phyloP scores from a whole-genome alignment of 805 yeast species.

The Schwanniomyces pseudopolymorphus region DNA sequence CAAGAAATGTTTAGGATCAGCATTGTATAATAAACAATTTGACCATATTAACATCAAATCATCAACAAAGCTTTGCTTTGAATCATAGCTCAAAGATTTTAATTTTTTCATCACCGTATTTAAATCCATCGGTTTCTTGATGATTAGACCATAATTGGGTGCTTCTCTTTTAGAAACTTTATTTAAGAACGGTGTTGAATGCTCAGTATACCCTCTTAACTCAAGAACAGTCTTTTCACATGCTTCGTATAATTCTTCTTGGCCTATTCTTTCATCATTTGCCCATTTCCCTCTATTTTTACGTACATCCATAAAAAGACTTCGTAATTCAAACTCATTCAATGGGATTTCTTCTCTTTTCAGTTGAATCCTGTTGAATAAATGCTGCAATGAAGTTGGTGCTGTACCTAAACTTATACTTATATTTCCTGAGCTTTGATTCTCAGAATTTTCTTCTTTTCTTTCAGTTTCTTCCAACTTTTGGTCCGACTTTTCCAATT shows the following conservation, averaged over 20 bases:
- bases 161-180: slow-evolving; percentile 98
- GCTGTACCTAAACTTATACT: slow-evolving; percentile 39
- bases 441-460: slow-evolving; percentile 7
- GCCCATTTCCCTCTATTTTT: slow-evolving; percentile 98
- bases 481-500: slow-evolving; percentile 77
- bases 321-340: slow-evolving; percentile 80
- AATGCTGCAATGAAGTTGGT: slow-evolving; percentile 61
- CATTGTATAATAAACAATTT: slow-evolving; percentile 87
- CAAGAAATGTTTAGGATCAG: slow-evolving; percentile 90
- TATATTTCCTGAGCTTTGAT: slow-evolving; percentile 17
- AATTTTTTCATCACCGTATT: slow-evolving; percentile 91
- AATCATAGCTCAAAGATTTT: slow-evolving; percentile 75
- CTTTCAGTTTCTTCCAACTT: slow-evolving; percentile 45
- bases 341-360: slow-evolving; percentile 73
- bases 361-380: slow-evolving; percentile 73
- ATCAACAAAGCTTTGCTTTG: slow-evolving; percentile 89
- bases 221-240: slow-evolving; percentile 94
- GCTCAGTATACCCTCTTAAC: slow-evolving; percentile 88
- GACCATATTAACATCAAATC: slow-evolving; percentile 95
- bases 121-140: slow-evolving; percentile 94
- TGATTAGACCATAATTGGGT: slow-evolving; percentile 88
- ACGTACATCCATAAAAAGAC: slow-evolving; percentile 85
- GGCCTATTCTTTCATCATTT: slow-evolving; percentile 91
- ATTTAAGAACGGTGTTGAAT: slow-evolving; percentile 92
- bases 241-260: slow-evolving; percentile 95